Base-by-base conservation (phyloP, 805 yeast genomes). In the Suhomyces sp. region DNA sequence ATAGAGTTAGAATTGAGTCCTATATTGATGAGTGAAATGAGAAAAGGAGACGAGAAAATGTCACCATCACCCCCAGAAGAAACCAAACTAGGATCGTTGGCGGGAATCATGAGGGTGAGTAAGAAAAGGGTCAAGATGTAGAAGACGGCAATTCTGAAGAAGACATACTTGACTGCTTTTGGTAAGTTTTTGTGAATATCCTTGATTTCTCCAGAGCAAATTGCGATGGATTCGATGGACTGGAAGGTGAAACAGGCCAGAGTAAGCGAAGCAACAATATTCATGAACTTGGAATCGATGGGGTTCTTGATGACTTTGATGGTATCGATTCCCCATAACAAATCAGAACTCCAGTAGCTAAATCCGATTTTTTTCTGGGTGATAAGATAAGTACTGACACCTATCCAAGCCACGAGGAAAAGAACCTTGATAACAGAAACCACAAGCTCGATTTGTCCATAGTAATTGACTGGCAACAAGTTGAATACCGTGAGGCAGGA, bases 391-490 rank as follows among this genome's bases (percentile, higher is more conserved):
- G 57, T 65, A 60, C 59, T 31, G 63, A 42, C 26, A 62, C 43
- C 35, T 65, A 57, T 6, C 63, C 56, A 46, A 62, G 65, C 12
- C 28, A 64, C 52, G 38, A 63, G 60, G 32, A 61, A 51, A 2
- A 63, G 38, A 16, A 65, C 59, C 41, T 66, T 66, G 19, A 63
- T 64, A 40, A 68, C 52, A 19, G 66, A 56, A 24, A 63, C 51
- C 66, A 68, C 68, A 39, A 73, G 72, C 48, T 74, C n/a, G n/a
- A n/a, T n/a, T n/a, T n/a, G n/a, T n/a, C n/a, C n/a, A n/a, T n/a
- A n/a, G n/a, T n/a, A n/a, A 43, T 55, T 64, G 19, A 74, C 77
- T 5, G 75, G 73, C 39, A 69, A 64, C 19, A 70, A 56, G 32
- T 61, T 60, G 45, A 60, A 56, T 9, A 51, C 32, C 11, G 59